Conservation (phyloP, 768 basidiomycete species). For the Trametes sanguinea region DNA sequence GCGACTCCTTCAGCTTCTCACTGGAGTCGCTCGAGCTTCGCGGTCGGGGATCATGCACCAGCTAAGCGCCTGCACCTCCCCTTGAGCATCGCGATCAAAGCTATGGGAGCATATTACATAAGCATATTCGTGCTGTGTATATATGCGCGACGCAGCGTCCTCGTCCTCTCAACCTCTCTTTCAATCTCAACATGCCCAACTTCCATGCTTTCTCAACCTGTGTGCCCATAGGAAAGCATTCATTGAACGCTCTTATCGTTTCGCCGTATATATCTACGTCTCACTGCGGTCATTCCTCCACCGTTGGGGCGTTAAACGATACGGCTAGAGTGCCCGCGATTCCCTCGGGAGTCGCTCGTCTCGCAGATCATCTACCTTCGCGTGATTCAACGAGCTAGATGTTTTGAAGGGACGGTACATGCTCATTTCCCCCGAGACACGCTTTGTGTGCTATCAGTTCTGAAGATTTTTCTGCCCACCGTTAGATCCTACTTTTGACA, state of each 20-base stretch:
- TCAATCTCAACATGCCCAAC: no score
- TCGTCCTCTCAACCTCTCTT: neutral
- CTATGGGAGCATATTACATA: neutral
- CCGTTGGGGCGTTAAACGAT: slow-evolving; percentile 70
- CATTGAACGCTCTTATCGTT: neutral
- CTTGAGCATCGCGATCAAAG: neutral
- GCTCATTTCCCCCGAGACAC: neutral
- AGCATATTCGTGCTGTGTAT: neutral
- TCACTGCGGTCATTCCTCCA: slow-evolving; percentile 40
- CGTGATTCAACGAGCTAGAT: slow-evolving; percentile 38
- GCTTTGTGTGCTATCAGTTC: no score
- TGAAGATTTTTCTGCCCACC: no score
- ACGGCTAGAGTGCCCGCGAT: slow-evolving; percentile 48
- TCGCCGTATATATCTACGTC: slow-evolving; percentile 23
- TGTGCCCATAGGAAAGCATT: no score
- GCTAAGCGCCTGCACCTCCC: neutral
- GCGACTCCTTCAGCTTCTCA: no score
- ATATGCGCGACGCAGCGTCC: no score
- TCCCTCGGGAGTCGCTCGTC: slow-evolving; percentile 32
- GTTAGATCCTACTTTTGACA: no score
- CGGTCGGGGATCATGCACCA: neutral
- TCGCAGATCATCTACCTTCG: slow-evolving; percentile 62
- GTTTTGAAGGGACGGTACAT: slow-evolving; percentile 45
- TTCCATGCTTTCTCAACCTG: no score
- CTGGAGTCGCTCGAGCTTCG: neutral